These are phyloP conservation scores for Geosmithia flava DNA, from an alignment of 2,329 filamentous ascomycete genomes.

Conservation along the genomic window DNA sequence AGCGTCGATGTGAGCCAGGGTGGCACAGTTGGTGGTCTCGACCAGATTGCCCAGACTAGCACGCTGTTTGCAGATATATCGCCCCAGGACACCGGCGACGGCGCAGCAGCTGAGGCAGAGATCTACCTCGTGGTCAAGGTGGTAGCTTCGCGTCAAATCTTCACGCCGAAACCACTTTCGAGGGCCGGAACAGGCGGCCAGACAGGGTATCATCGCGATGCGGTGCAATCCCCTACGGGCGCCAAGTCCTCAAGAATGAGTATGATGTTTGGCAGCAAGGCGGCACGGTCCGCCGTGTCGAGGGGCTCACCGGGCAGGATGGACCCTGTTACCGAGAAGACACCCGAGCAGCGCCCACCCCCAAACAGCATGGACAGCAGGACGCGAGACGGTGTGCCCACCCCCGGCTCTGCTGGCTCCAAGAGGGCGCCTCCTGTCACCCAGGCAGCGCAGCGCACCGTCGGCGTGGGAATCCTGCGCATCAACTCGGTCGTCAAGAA, in stretches of 20 bases:
- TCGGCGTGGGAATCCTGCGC: slow-evolving; percentile 68
- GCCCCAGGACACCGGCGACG: slow-evolving; percentile 57
- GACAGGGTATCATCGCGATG: slow-evolving; percentile 27
- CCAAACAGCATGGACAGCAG: slow-evolving; percentile 16
- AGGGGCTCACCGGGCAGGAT: slow-evolving; percentile 36
- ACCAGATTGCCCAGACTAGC: slow-evolving; percentile 57
- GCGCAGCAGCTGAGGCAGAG: slow-evolving; percentile 51
- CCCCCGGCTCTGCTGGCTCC: slow-evolving; percentile 47
- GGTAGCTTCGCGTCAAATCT: slow-evolving; percentile 43
- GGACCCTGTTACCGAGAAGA: slow-evolving; percentile 42
- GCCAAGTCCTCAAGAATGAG: slow-evolving; percentile 47
- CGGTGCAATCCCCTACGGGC: slow-evolving; percentile 32
- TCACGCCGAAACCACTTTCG: slow-evolving; percentile 32
- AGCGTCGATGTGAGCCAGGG: slow-evolving; percentile 65
- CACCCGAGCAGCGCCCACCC: slow-evolving; percentile 22
- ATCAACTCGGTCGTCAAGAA: slow-evolving; percentile 65
- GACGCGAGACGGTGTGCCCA: slow-evolving; percentile 27
- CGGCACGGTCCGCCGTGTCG: slow-evolving; percentile 40
- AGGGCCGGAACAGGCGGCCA: slow-evolving; percentile 35
- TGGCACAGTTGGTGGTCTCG: slow-evolving; percentile 54
- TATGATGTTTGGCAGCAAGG: slow-evolving; percentile 58
- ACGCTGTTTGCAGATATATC: slow-evolving; percentile 83
- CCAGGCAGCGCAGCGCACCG: slow-evolving; percentile 36
- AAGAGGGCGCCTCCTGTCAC: slow-evolving; percentile 12
- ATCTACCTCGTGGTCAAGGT: slow-evolving; percentile 79